Evolutionary conservation across 257 asterid species (phyloP).

Genomic region (Fraxinus cuspidata): DNA sequence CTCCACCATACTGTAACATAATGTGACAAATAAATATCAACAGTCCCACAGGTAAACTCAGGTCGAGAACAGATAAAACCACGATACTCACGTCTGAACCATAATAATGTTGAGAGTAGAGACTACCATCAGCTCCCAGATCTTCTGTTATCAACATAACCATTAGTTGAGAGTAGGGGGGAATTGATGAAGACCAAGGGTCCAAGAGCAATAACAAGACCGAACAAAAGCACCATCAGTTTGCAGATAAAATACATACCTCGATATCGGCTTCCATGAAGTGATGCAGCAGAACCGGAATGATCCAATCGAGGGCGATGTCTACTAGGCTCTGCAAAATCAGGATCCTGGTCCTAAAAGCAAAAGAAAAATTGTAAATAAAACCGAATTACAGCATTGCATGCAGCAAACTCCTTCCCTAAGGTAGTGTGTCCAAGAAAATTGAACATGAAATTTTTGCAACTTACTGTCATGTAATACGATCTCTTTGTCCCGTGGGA

Average conservation of each 20-base stretch:
- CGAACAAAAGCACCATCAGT: conserved; percentile 19
- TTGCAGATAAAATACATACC: conserved; percentile 32
- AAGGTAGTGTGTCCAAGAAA: conserved; percentile 4
- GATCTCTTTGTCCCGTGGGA: conserved; percentile 56
- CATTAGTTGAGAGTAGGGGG: conserved; percentile 3
- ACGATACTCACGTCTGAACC: conserved; percentile 48
- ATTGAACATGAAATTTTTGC: conserved; percentile 3
- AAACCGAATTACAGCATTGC: neutral
- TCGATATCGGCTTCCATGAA: conserved; percentile 38
- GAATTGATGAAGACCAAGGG: conserved; percentile 10
- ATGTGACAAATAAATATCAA: conserved; percentile 23
- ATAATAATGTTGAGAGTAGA: conserved; percentile 42
- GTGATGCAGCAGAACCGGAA: conserved; percentile 41
- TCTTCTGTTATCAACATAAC: conserved; percentile 28
- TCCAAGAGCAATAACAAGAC: neutral
- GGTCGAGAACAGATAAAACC: conserved; percentile 15
- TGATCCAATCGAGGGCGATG: conserved; percentile 51
- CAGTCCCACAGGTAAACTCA: conserved; percentile 7
- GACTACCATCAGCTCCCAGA: conserved; percentile 42
- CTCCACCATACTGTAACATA: conserved; percentile 43
- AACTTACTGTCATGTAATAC: conserved; percentile 50
- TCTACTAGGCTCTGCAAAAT: conserved; percentile 48
- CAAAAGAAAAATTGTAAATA: conserved; percentile 1
- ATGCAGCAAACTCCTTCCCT: neutral
- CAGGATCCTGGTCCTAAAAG: conserved; percentile 49